These are phyloP conservation scores for Rusavskia elegans DNA, from an alignment of 495 filamentous ascomycete species.

Conservation along the genomic window DNA sequence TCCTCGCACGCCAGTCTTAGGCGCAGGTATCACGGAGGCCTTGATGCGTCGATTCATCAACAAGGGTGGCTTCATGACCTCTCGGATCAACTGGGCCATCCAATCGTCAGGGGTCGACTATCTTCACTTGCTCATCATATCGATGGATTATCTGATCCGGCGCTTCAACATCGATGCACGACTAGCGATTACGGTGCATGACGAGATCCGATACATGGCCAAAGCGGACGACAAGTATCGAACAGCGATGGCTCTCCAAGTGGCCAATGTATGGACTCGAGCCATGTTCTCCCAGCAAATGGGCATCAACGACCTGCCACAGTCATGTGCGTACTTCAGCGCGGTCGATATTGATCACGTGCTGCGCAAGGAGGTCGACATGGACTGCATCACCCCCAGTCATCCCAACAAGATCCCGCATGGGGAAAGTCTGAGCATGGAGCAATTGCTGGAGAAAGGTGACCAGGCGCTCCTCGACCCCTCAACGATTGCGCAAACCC, in stretches of 20 bases:
- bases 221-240: slow-evolving; percentile 75
- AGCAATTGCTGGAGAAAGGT: slow-evolving; percentile 53
- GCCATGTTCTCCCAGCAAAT: slow-evolving; percentile 96
- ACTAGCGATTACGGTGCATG: slow-evolving; percentile 86
- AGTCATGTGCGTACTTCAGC: slow-evolving; percentile 87
- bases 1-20: slow-evolving; percentile 85
- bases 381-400: slow-evolving; percentile 89
- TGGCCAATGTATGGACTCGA: slow-evolving; percentile 91
- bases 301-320: slow-evolving; percentile 87
- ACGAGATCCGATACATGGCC: slow-evolving; percentile 91
- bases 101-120: slow-evolving; percentile 97
- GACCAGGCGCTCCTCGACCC: slow-evolving; percentile 47
- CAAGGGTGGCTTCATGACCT: slow-evolving; percentile 86
- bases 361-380: slow-evolving; percentile 89
- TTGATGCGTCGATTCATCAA: slow-evolving; percentile 75
- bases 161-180: slow-evolving; percentile 72
- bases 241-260: slow-evolving; percentile 77
- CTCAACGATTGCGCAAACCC: slow-evolving; percentile 34
- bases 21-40: slow-evolving; percentile 91
- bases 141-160: slow-evolving; percentile 88
- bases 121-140: slow-evolving; percentile 80
- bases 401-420: slow-evolving; percentile 64
- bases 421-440: slow-evolving; percentile 75
- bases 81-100: slow-evolving; percentile 97
- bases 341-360: slow-evolving; percentile 90